Base-by-base conservation (phyloP, 768 basidiomycete genomes). In the Strobilomyces dryophilus region DNA sequence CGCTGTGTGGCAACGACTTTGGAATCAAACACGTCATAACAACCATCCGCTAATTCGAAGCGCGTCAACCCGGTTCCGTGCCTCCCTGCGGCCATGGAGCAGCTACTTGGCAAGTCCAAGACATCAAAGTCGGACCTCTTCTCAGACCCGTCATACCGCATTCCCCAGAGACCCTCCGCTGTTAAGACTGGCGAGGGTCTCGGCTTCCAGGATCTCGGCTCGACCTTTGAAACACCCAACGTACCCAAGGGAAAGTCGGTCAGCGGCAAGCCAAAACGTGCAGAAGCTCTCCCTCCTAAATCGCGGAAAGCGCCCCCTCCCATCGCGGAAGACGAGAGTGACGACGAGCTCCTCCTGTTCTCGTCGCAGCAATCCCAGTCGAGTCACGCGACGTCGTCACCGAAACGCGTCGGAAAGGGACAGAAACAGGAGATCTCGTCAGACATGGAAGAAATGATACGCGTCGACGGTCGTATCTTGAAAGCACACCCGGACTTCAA, bases 301-400 rank as follows among this genome's bases (percentile, higher is more conserved):
- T 2, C 12, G 4, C 56, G 49, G 9, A 59, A 36, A 11, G 10
- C 14, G 7, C 39, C 45, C 0, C 24, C 14, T 0, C 31, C 2
- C 10, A 45, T 53, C 29, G 1, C 29, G n/a, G 52, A 45, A 21
- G 48, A 58, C 20, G 59, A 62, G 32, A 71, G 69, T 32, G 63
- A 67, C 1, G 68, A 69, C 39, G 69, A 69, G 20, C 49, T 69
- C 27, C 55, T 67, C 36, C 54, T n/a, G n/a, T n/a, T 69, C 4
- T 61, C 60, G 4, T 66, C 67, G 2, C 64, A 69, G 46, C n/a
- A n/a, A 49, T 65, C 67, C 14, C 40, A 39, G 36, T 46, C 18
- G 2, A 31, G 8, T 27, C 31, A 58, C 62, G 48, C 47, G 62
- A 45, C 53, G 7, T 37, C 50, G 27, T 8, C 53, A 6, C 5